A percentile compares a stretch with the other conserved stretches of the same genome.
phyloP scores from a whole-genome alignment of 257 asterid genomes.

The Rehmannia glutinosa region DNA sequence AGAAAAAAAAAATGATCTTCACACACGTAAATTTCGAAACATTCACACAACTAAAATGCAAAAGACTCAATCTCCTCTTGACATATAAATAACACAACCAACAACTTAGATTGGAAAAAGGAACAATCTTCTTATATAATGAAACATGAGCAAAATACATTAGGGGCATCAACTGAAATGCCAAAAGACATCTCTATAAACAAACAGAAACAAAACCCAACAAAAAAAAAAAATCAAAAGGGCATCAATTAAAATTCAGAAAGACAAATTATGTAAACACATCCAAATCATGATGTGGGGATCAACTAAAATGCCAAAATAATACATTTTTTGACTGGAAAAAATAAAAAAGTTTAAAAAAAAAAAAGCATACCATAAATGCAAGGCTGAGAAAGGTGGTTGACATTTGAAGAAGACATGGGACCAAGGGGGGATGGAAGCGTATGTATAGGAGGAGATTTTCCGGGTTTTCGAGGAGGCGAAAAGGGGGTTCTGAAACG shows the following conservation, averaged over 20 bases:
- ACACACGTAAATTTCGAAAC: neutral
- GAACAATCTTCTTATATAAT: constrained; percentile 10
- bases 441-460: no score
- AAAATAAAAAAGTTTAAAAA: neutral
- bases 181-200: constrained; percentile 10
- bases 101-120: neutral
- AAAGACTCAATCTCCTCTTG: constrained; percentile 6
- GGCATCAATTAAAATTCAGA: constrained; percentile 6
- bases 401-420: constrained; percentile 78
- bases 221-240: no score
- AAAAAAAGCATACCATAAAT: constrained; percentile 53
- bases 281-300: constrained; percentile 14
- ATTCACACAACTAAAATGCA: neutral
- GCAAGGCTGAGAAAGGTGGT: constrained; percentile 81
- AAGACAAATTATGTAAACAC: constrained; percentile 6
- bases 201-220: neutral
- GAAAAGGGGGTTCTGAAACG: constrained; percentile 42
- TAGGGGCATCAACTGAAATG: constrained; percentile 16
- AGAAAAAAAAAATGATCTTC: neutral
- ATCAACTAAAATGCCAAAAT: constrained; percentile 19
- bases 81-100: neutral
- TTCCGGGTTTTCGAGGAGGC: constrained; percentile 28
- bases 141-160: neutral
- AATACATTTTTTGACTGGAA: neutral
- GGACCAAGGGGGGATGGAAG: no score